Evolutionary conservation across 2,329 filamentous ascomycete genomes (phyloP), one percentile per base, ranked within the genome.

Genomic region (Trichophyton mentagrophytes): DNA sequence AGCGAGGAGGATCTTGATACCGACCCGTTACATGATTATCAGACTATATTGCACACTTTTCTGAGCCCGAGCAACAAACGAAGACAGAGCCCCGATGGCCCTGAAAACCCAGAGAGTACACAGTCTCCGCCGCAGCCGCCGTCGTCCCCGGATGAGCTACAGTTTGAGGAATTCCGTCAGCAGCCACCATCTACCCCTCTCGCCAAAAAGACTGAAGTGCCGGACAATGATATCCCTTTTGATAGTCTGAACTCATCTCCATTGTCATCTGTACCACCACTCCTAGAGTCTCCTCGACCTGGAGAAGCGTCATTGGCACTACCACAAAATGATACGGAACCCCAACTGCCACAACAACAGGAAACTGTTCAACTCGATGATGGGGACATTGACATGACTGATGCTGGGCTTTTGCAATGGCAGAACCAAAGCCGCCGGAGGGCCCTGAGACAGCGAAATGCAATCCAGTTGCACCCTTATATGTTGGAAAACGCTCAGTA

Each of bases 401-500:
- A 36, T 15, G 13, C 17, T 20, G 51, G 30, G 1, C 55, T 42
- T 44, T 57, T 17, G 38, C 22, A 57, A 57, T 57, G 33, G 22
- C 22, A 44, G 40, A 57, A 44, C 55, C 33, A 57, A 8, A 56
- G 27, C 30, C 9, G 25, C 51, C 46, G 70, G 61, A 70, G 74
- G 61, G 68, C 67, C 3, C 66, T 79, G 22, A 70, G 78, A 58
- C 70, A 76, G 60, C 73, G 77, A 44, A 78, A 77, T 64, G 73
- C 76, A 6, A 78, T 78, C 57, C 78, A 80, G 60, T 63, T 78
- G 30, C 76, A 79, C 63, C 78, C 78, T 1, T 80, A 79, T 61
- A 66, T 73, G 0, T 65, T 78, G 15, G 78, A 80, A 63, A 69
- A 73, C 62, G 76, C 76, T 6, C 72, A 72, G 60, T 79, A 79